These are phyloP conservation scores for Diaporthe destruens DNA, from an alignment of 2,329 filamentous ascomycete genomes.

Conservation along the genomic window DNA sequence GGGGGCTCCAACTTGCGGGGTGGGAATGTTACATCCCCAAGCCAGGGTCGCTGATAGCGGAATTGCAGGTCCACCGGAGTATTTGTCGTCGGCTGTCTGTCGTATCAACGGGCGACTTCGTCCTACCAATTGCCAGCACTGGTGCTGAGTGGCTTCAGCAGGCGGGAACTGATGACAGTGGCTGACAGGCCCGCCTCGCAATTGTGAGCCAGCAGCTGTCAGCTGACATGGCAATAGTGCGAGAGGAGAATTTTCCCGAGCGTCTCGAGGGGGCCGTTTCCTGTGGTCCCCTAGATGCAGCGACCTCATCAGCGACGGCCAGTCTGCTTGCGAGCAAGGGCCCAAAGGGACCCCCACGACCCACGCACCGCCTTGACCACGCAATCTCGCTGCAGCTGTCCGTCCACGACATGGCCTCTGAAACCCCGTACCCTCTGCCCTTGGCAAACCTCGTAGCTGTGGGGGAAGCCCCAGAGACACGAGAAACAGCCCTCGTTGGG, in stretches of 20 bases:
- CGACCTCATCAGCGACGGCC: constrained; percentile 8
- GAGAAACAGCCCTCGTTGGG: constrained; percentile 28
- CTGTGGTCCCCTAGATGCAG: not conserved
- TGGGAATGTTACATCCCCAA: constrained; percentile 41
- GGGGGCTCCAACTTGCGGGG: constrained; percentile 40
- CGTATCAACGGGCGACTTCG: constrained; percentile 16
- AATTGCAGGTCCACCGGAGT: constrained; percentile 32
- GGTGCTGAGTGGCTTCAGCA: constrained; percentile 12
- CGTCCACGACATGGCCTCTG: constrained; percentile 13
- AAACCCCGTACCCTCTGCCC: constrained; percentile 26
- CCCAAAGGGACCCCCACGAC: constrained; percentile 14
- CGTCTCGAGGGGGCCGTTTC: not conserved
- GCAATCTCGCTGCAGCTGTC: constrained; percentile 29
- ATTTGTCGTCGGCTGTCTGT: constrained; percentile 30
- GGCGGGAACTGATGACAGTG: not conserved
- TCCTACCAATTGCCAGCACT: not conserved
- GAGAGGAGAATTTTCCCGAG: not conserved
- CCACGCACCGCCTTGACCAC: constrained; percentile 23
- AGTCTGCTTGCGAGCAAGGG: constrained; percentile 14
- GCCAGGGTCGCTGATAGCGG: constrained; percentile 32
- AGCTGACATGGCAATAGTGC: constrained; percentile 22
- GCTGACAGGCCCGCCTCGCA: constrained; percentile 8
- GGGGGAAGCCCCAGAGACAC: constrained; percentile 26
- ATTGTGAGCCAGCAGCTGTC: not conserved
- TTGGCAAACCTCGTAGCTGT: constrained; percentile 24